These are phyloP conservation scores for Eremomyces bilateralis DNA, from an alignment of 495 filamentous ascomycete species.

Conservation along the genomic window DNA sequence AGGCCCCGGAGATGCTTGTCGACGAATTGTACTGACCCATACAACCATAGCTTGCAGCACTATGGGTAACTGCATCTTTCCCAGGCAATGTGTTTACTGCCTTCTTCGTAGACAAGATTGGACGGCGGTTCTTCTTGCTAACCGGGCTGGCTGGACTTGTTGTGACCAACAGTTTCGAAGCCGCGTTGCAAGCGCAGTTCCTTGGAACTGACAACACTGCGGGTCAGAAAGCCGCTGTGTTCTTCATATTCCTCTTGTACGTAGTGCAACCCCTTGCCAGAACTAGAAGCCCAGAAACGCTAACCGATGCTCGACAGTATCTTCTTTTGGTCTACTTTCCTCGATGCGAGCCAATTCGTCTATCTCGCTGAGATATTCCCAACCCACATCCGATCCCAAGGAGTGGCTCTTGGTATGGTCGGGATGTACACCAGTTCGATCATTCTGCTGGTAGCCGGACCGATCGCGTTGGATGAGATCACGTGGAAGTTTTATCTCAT, in stretches of 20 bases:
- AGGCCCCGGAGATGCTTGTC: no score
- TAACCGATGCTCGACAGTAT: no score
- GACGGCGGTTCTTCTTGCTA: constrained; percentile 11
- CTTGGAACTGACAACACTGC: constrained; percentile 6
- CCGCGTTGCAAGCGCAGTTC: constrained; percentile 8
- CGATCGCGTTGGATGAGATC: constrained; percentile 5
- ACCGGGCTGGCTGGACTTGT: constrained; percentile 8
- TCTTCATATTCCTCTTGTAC: constrained; percentile 12
- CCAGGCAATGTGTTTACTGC: constrained; percentile 11
- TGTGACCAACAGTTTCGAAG: constrained; percentile 6
- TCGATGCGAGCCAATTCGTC: constrained; percentile 10
- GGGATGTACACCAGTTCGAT: constrained; percentile 7
- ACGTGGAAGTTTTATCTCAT: neutral
- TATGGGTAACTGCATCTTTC: constrained; percentile 12
- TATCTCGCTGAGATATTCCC: constrained; percentile 14
- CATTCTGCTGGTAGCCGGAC: constrained; percentile 11
- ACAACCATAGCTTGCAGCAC: constrained; percentile 5
- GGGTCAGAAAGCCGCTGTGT: constrained; percentile 11
- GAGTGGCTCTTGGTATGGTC: constrained; percentile 13
- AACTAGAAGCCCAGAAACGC: no score
- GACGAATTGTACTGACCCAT: no score
- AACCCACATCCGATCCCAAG: constrained; percentile 22
- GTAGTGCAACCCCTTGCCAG: no score
- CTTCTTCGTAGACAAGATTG: constrained; percentile 9
- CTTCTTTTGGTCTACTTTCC: constrained; percentile 9